Percentiles rank a stretch among this genome's conserved stretches.
phyloP scores from a whole-genome alignment of 768 basidiomycete genomes.

The Serendipita indica region DNA sequence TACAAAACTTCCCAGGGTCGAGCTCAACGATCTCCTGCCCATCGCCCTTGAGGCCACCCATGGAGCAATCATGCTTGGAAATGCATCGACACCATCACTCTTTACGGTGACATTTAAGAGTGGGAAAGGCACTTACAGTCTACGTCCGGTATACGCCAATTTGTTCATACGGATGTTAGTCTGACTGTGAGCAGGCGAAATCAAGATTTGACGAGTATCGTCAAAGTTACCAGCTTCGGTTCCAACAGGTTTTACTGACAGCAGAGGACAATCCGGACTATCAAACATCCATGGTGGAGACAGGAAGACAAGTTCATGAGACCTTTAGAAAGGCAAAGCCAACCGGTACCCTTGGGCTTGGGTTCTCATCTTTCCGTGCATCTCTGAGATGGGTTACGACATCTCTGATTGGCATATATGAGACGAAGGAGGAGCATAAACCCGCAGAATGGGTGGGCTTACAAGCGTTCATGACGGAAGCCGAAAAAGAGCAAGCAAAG shows the following conservation, averaged over 20 bases:
- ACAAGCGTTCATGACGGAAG: slow-evolving; percentile 23
- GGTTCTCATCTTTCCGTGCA: neutral
- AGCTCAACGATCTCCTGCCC: slow-evolving; percentile 75
- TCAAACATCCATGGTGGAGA: slow-evolving; percentile 44
- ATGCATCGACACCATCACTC: slow-evolving; percentile 67
- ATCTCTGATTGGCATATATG: neutral
- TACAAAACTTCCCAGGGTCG: slow-evolving; percentile 51
- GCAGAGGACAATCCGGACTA: slow-evolving; percentile 66
- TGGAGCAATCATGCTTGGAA: slow-evolving; percentile 74
- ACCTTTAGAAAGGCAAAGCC: slow-evolving; percentile 31
- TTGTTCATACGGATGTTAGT: neutral
- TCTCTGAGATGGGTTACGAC: neutral
- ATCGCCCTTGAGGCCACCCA: slow-evolving; percentile 64
- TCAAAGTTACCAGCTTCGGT: slow-evolving; percentile 55
- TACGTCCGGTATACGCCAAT: slow-evolving; percentile 45
- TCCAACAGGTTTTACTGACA: slow-evolving; percentile 47
- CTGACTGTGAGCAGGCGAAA: slow-evolving; percentile 38
- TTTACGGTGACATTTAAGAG: slow-evolving; percentile 67
- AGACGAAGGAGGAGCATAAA: neutral
- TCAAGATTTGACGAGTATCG: slow-evolving; percentile 77
- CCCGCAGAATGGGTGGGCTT: slow-evolving; percentile 26
- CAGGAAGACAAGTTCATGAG: slow-evolving; percentile 49
- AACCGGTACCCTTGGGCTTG: neutral
- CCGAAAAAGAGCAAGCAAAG: slow-evolving; percentile 13
- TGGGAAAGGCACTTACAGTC: slow-evolving; percentile 68